Conservation (phyloP, 176 grass and related monocot genomes). For the Olyra latifolia region DNA sequence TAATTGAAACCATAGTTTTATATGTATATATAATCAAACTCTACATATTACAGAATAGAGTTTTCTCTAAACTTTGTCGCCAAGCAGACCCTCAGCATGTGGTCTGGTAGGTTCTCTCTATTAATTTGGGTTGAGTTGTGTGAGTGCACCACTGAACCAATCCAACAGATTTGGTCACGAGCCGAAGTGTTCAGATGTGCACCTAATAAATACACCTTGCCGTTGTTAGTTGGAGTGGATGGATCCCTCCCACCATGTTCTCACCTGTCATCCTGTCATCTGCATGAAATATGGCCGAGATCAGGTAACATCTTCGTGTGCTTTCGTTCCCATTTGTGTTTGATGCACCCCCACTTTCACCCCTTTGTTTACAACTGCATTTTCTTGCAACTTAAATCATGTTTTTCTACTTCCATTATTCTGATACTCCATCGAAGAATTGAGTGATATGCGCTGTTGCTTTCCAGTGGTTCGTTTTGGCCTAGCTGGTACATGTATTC, state of each 20-base stretch:
- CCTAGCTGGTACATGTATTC: background rate
- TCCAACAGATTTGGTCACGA: conserved; percentile 15
- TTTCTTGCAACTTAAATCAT: conserved; percentile 38
- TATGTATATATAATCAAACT: too few species aligned
- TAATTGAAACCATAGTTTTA: too few species aligned
- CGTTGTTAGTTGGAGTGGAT: conserved; percentile 27
- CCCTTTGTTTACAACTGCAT: conserved; percentile 14
- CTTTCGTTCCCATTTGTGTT: conserved; percentile 29
- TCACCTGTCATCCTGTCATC: conserved; percentile 1
- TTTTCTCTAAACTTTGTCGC: too few species aligned
- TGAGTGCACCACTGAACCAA: background rate
- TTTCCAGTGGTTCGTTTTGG: conserved; percentile 19
- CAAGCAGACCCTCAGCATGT: too few species aligned
- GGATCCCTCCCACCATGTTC: conserved; percentile 7
- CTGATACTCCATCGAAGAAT: background rate
- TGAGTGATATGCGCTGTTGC: background rate
- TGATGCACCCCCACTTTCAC: conserved; percentile 13
- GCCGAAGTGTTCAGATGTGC: background rate
- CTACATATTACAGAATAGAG: too few species aligned
- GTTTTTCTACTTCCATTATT: background rate
- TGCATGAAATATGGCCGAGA: conserved; percentile 24
- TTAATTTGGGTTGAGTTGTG: conserved; percentile 19
- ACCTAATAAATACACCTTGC: conserved; percentile 8
- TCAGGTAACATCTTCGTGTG: conserved; percentile 12
- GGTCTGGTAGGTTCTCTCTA: background rate